A percentile compares a stretch with the other conserved stretches of the same genome.
These are phyloP conservation scores for Pseudogymnoascus sp. DNA, from an alignment of 2,329 filamentous ascomycete genomes.

Conservation along the genomic window DNA sequence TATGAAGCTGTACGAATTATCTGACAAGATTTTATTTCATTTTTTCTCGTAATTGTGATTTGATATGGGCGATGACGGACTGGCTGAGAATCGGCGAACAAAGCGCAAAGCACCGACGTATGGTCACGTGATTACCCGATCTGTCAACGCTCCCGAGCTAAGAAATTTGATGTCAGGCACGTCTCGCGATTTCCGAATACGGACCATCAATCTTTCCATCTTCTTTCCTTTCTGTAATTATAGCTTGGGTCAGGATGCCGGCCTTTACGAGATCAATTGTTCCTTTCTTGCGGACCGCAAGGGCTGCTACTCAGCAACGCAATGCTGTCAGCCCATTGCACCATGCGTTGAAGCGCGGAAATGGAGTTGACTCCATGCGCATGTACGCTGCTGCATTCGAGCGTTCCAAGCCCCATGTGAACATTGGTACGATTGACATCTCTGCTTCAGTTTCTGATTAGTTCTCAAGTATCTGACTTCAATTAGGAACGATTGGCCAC, in stretches of 20 bases:
- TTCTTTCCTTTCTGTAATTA: conserved; percentile 14
- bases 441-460: background rate
- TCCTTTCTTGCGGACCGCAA: conserved; percentile 75
- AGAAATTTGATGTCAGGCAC: conserved; percentile 8
- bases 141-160: conserved; percentile 1
- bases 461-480: conserved; percentile 12
- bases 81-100: background rate
- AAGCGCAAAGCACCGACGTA: background rate
- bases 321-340: conserved; percentile 69
- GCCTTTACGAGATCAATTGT: conserved; percentile 68
- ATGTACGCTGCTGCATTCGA: conserved; percentile 62
- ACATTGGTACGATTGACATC: conserved; percentile 62
- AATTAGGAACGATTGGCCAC: conserved; percentile 85
- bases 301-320: conserved; percentile 61
- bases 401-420: conserved; percentile 94
- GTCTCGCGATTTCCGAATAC: background rate
- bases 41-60: background rate
- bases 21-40: background rate
- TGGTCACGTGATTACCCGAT: background rate
- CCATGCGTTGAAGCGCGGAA: conserved; percentile 55
- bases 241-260: conserved; percentile 55
- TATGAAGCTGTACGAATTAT: background rate
- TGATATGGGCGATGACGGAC: background rate
- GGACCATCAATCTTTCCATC: conserved; percentile 8
- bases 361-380: conserved; percentile 55